Conservation (phyloP, 345 rosid genomes). For the Populus alba region DNA sequence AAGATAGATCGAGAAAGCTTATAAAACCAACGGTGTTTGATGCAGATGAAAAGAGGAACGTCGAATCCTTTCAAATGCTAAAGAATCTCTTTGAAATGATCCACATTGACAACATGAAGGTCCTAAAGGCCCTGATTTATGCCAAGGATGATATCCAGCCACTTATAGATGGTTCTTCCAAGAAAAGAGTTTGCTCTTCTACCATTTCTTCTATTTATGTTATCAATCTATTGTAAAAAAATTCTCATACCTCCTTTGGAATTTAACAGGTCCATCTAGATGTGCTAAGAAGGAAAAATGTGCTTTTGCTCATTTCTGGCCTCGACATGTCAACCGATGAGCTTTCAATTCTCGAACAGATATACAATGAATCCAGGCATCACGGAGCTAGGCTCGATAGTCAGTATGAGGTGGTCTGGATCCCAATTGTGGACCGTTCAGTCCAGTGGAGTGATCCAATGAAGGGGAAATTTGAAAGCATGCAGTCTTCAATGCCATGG, state of each 20-base stretch:
- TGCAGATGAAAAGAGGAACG: slow-evolving; percentile 62
- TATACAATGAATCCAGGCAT: slow-evolving; percentile 65
- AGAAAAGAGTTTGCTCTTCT: slow-evolving; percentile 50
- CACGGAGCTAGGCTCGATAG: slow-evolving; percentile 48
- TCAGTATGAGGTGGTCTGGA: slow-evolving; percentile 84
- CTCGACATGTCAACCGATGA: slow-evolving; percentile 67
- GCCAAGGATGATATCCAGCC: slow-evolving; percentile 60
- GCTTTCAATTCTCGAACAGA: slow-evolving; percentile 77
- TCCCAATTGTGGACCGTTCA: slow-evolving; percentile 58
- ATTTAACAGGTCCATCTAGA: slow-evolving; percentile 57
- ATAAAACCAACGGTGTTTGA: background rate
- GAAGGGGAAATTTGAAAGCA: slow-evolving; percentile 47
- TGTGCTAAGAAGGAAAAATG: slow-evolving; percentile 75
- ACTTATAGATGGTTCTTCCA: slow-evolving; percentile 63
- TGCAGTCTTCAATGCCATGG: slow-evolving; percentile 76
- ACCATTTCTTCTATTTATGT: background rate
- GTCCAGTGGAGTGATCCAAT: slow-evolving; percentile 33
- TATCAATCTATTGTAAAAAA: background rate
- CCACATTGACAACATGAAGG: slow-evolving; percentile 88
- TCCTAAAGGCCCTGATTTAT: slow-evolving; percentile 73
- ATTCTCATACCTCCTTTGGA: background rate
- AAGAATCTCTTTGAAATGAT: slow-evolving; percentile 43
- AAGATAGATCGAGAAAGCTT: background rate
- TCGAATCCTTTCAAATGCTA: slow-evolving; percentile 48
- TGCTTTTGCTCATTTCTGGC: slow-evolving; percentile 69